These are phyloP conservation scores for Rusavskia elegans DNA, from an alignment of 495 filamentous ascomycete genomes.

Conservation along the genomic window DNA sequence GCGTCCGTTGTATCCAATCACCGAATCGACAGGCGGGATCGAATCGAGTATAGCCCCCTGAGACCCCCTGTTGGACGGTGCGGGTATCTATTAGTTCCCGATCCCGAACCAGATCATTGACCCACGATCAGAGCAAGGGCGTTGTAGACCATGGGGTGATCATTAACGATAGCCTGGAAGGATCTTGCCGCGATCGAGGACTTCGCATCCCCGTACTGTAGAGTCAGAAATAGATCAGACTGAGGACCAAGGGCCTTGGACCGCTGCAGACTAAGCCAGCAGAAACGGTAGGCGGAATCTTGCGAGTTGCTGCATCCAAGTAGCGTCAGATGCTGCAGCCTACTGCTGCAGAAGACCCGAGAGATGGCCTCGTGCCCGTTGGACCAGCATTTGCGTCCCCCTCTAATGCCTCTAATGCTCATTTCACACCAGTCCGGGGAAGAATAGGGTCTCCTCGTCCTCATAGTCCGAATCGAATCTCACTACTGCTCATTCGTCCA, in stretches of 20 bases:
- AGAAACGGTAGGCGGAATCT: background rate
- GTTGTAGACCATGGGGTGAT: background rate
- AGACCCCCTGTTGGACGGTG: background rate
- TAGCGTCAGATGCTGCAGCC: background rate
- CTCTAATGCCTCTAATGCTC: background rate
- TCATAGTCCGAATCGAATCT: background rate
- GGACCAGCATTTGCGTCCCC: background rate
- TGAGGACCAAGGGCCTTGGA: background rate
- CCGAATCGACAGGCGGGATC: no score
- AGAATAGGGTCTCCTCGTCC: background rate
- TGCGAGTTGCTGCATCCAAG: background rate
- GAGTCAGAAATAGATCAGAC: background rate
- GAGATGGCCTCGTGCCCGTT: background rate
- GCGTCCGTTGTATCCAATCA: background rate
- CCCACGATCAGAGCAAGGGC: background rate
- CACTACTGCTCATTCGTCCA: no score
- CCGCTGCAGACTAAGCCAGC: background rate
- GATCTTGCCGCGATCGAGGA: no score
- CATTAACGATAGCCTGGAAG: background rate
- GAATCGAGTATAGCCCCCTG: no score
- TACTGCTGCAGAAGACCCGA: slow-evolving; percentile 1
- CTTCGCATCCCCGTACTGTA: background rate
- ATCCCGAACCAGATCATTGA: background rate
- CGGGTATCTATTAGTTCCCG: background rate
- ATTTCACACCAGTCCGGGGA: background rate